phyloP scores from a whole-genome alignment of 2,329 filamentous ascomycete genomes.

The Basipetospora chlamydospora region DNA sequence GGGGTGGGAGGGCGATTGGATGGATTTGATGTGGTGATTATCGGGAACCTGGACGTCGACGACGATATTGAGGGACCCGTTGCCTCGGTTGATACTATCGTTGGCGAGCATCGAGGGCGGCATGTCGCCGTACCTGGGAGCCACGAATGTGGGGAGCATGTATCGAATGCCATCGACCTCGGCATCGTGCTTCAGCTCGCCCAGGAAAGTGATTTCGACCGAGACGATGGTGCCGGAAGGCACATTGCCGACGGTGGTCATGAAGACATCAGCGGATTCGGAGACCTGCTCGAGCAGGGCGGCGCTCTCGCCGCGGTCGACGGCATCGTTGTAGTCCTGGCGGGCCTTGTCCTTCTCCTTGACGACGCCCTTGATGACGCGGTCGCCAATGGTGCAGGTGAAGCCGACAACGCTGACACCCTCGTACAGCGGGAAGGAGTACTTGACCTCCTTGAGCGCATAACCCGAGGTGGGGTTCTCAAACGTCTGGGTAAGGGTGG shows the following conservation, averaged over 20 bases:
- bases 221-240: conserved; percentile 39
- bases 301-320: conserved; percentile 43
- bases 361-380: conserved; percentile 48
- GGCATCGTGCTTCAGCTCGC: conserved; percentile 58
- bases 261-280: conserved; percentile 50
- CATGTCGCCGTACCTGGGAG: conserved; percentile 47
- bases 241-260: conserved; percentile 53
- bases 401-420: conserved; percentile 58
- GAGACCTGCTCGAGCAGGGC: conserved; percentile 49
- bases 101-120: conserved; percentile 20
- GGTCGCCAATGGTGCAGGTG: conserved; percentile 45
- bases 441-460: conserved; percentile 33
- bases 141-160: conserved; percentile 52
- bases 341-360: conserved; percentile 51
- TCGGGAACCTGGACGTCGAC: conserved; percentile 31
- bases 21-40: conserved; percentile 39
- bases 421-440: conserved; percentile 59
- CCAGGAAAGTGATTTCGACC: conserved; percentile 51
- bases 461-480: conserved; percentile 32
- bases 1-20: conserved; percentile 55
- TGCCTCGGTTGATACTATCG: conserved; percentile 1
- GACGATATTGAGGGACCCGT: conserved; percentile 12
- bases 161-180: conserved; percentile 53
- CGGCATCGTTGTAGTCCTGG: conserved; percentile 42
- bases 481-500: conserved; percentile 40